Base-by-base conservation (phyloP, 2,329 filamentous ascomycete species). In the Colletotrichum filicis region DNA sequence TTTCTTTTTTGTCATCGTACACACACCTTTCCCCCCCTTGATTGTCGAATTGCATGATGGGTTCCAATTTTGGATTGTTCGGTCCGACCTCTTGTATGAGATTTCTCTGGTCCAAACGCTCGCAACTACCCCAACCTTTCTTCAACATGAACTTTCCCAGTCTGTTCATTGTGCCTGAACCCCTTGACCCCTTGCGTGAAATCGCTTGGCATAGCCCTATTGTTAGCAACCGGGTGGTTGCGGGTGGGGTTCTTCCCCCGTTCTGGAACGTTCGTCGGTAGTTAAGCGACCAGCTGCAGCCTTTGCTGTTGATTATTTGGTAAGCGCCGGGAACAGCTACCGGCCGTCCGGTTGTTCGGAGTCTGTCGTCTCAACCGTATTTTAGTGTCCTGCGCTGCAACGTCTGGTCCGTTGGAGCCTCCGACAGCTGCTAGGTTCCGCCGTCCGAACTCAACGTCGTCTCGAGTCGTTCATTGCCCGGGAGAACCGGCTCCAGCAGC, bases 401-500 rank as follows among this genome's bases (percentile, higher is more conserved):
- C 56, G 35, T 68, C 28, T 61, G 56, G 64, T 62, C 42, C 28
- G 49, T 19, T n/a, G 26, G 26, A 57, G 32, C 46, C 57, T 55
- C 11, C 32, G 70, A 53, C 22, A 63, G 53, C 66, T 68, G 70
- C 37, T 22, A 58, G 16, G 22, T 22, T 58, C 16, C 58, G 56
- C 64, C 58, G 7, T 70, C 56, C 55, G 55, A 46, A 57, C 56
- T 30, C 58, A 30, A 32, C 59, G n/a, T 46, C 56, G 56, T 53
- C 30, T 19, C 24, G 22, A 56, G 30, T 35, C 35, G 6, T 24
- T 74, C 55, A 61, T 52, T 67, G 60, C 9, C 71, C 77, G n/a
- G 82, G 82, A 52, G 82, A 84, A 66, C 80, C 81, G 66, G 81
- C 81, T 60, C 75, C 76, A 32, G 75, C 79, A 11, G 79, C 66